These are phyloP conservation scores for Penicillium hordei DNA, from an alignment of 2,329 filamentous ascomycete genomes.

Conservation along the genomic window DNA sequence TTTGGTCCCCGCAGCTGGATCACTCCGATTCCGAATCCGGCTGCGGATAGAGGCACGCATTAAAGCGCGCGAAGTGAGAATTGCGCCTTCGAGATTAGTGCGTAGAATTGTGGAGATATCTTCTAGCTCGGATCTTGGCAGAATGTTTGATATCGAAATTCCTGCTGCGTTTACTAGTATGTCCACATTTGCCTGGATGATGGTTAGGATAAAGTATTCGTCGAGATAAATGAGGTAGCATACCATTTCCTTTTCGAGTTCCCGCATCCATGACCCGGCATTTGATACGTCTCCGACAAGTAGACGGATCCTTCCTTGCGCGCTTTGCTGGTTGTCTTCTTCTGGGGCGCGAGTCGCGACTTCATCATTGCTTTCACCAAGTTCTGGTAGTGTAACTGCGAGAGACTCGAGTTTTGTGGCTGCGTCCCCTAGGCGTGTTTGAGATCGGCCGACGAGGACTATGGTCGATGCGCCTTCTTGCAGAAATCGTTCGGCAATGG, in stretches of 20 bases:
- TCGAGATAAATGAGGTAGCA: not conserved
- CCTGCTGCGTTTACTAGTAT: constrained; percentile 81
- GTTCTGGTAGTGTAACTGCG: not conserved
- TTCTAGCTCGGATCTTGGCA: constrained; percentile 55
- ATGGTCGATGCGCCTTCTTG: constrained; percentile 57
- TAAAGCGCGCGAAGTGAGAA: constrained; percentile 42
- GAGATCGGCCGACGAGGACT: constrained; percentile 62
- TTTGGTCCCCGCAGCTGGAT: constrained; percentile 49
- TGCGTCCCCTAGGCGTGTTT: constrained; percentile 46
- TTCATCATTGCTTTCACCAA: not conserved
- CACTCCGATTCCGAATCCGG: constrained; percentile 26
- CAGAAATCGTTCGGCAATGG: constrained; percentile 67
- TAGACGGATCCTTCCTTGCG: constrained; percentile 26
- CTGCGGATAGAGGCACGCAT: constrained; percentile 37
- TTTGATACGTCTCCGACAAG: constrained; percentile 43
- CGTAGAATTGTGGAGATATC: constrained; percentile 60
- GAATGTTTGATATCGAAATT: constrained; percentile 63
- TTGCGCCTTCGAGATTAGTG: constrained; percentile 63
- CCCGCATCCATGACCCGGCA: constrained; percentile 33
- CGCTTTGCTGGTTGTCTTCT: constrained; percentile 15
- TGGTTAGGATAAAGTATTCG: not conserved
- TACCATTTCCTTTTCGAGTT: constrained; percentile 44
- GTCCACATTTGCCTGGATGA: constrained; percentile 42
- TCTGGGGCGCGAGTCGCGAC: constrained; percentile 23
- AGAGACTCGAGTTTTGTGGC: constrained; percentile 25